Evolutionary conservation across 2,329 filamentous ascomycete species (phyloP).

Genomic region (Blastomyces emzantsi): DNA sequence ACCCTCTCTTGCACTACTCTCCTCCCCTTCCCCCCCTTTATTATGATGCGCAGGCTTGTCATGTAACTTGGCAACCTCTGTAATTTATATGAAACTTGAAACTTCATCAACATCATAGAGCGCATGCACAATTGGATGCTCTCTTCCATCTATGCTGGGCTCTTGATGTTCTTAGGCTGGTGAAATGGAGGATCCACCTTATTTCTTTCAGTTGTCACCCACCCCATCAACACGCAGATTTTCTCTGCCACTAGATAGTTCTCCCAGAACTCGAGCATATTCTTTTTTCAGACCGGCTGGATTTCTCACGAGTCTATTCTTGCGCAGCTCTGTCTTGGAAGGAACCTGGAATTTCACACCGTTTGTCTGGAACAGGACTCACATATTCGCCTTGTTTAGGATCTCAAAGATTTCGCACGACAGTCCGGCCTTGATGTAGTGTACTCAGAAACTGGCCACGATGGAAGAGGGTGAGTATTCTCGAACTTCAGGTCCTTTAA

Average conservation of each 20-base stretch:
- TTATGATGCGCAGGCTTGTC: background rate
- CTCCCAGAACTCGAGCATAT: constrained; percentile 8
- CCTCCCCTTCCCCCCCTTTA: background rate
- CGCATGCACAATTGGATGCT: background rate
- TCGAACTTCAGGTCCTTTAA: constrained; percentile 3
- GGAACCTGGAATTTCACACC: constrained; percentile 7
- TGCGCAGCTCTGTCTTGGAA: background rate
- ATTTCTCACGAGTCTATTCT: background rate
- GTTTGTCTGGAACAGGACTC: constrained; percentile 55
- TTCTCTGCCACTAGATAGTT: background rate
- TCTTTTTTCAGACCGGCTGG: constrained; percentile 15
- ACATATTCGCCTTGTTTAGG: constrained; percentile 75
- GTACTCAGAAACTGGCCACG: constrained; percentile 88
- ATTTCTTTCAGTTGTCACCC: background rate
- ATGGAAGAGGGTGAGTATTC: constrained; percentile 73
- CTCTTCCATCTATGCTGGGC: background rate
- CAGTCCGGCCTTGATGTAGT: constrained; percentile 96
- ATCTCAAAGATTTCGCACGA: constrained; percentile 98
- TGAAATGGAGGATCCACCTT: background rate
- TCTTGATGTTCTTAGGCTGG: background rate
- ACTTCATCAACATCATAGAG: background rate
- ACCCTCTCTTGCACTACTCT: background rate
- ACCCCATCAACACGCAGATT: background rate
- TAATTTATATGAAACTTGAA: background rate
- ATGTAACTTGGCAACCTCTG: background rate